phyloP scores from a whole-genome alignment of 2,329 filamentous ascomycete species.

The Lachnellula hyalina region DNA sequence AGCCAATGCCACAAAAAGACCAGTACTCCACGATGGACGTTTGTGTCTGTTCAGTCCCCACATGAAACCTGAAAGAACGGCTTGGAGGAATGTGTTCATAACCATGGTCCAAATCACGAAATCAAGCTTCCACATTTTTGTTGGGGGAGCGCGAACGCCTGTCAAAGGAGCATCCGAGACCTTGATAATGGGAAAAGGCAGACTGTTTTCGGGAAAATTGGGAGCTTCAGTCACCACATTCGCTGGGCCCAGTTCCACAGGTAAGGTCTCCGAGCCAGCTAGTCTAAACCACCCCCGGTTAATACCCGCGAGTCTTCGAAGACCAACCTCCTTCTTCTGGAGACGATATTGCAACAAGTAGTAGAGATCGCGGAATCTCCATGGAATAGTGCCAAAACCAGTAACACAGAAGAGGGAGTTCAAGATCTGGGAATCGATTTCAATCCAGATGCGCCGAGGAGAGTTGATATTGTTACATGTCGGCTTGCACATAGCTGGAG shows the following conservation, averaged over 20 bases:
- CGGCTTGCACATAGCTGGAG: slow-evolving; percentile 67
- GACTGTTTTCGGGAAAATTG: slow-evolving; percentile 36
- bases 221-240: slow-evolving; percentile 40
- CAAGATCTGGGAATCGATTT: slow-evolving; percentile 76
- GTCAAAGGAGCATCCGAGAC: slow-evolving; percentile 66
- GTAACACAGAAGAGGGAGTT: slow-evolving; percentile 85
- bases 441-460: slow-evolving; percentile 76
- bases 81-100: slow-evolving; percentile 73
- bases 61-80: slow-evolving; percentile 71
- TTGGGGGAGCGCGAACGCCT: slow-evolving; percentile 62
- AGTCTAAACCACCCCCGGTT: slow-evolving; percentile 73
- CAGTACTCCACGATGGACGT: slow-evolving; percentile 75
- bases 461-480: slow-evolving; percentile 69
- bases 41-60: slow-evolving; percentile 70
- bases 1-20: slow-evolving; percentile 70
- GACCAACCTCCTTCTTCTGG: slow-evolving; percentile 44
- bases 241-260: slow-evolving; percentile 46
- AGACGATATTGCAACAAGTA: slow-evolving; percentile 63
- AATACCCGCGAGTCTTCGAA: slow-evolving; percentile 67
- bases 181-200: slow-evolving; percentile 60
- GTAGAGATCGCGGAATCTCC: slow-evolving; percentile 77
- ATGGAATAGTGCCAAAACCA: slow-evolving; percentile 77
- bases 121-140: slow-evolving; percentile 69
- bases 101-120: slow-evolving; percentile 75
- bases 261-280: slow-evolving; percentile 56